Base-by-base conservation (phyloP, 331 rosid genomes). In the Pyrus hybrid region DNA sequence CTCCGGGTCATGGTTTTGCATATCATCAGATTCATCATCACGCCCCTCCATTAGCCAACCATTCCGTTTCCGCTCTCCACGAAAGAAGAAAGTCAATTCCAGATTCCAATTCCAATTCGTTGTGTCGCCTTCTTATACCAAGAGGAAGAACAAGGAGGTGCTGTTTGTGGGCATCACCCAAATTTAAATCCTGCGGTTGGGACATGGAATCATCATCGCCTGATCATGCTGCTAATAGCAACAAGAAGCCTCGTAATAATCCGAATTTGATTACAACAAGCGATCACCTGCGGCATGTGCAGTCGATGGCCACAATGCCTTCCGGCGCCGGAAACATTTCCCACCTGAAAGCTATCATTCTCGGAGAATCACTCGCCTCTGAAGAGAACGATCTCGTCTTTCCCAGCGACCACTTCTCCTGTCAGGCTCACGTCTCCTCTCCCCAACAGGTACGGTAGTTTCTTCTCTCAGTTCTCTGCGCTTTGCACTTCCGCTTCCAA, bases 341-440 rank as follows among this genome's bases (percentile, higher is more conserved):
- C 2, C 78, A 53, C n/a, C 63, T 86, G 75, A 88, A 87, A 66
- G 89, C 91, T 25, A 83, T 85, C 10, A 80, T 84, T 25, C 71
- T 90, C 29, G 97, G 96, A 11, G 93, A 90, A 75, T 73, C 92
- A 28, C 87, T 83, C 23, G 96, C 95, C 32, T 64, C 93, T 29
- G 97, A 88, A 76, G 96, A 92, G 62, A 77, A 83, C 58, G 84
- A 84, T 63, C 82, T 81, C 20, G 85, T 94, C 71, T 82, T 88
- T 67, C 96, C 99, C 9, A 84, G 74, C 75, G 64, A 84, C 17
- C 84, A 80, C 2, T 91, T 92, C 61, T 85, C 96, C 70, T 29
- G 56, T 23, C 79, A 81, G 71, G 97, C 99, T 70, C 88, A 65
- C 72, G 83, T 94, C 82, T 83, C 93, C n/a, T 87, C 97, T 26